Evolutionary conservation across 495 filamentous ascomycete genomes (phyloP).

Genomic region (Hypoxylon crocopeplum): DNA sequence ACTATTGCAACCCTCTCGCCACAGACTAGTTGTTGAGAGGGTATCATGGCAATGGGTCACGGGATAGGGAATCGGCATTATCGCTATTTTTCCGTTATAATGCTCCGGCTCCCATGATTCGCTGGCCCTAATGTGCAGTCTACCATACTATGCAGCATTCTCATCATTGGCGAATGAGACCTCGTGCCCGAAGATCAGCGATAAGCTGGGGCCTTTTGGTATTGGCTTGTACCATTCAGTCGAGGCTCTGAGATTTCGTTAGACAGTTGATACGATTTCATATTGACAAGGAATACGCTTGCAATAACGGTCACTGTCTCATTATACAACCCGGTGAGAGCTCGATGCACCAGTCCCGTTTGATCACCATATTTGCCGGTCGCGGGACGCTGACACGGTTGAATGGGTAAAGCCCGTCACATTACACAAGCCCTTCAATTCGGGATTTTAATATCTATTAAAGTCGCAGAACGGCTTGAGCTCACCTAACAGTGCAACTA

Average conservation of each 20-base stretch:
- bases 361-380: slow-evolving; percentile 10
- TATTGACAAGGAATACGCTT: slow-evolving; percentile 2
- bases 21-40: slow-evolving; percentile 12
- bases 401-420: slow-evolving; percentile 14
- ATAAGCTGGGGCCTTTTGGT: slow-evolving; percentile 22
- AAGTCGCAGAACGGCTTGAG: not conserved
- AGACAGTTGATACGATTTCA: slow-evolving; percentile 1
- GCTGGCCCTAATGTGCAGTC: slow-evolving; percentile 6
- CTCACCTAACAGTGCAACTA: not conserved
- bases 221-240: slow-evolving; percentile 4
- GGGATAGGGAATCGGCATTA: slow-evolving; percentile 16
- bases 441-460: no score
- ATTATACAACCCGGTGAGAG: not conserved
- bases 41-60: slow-evolving; percentile 15
- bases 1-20: slow-evolving; percentile 16
- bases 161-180: slow-evolving; percentile 23
- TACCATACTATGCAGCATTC: not conserved
- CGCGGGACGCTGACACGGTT: not conserved
- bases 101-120: slow-evolving; percentile 16
- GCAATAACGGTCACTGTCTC: not conserved
- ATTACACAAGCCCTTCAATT: slow-evolving; percentile 14
- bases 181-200: not conserved
- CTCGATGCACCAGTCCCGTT: slow-evolving; percentile 7
- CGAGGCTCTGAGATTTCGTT: not conserved
- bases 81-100: slow-evolving; percentile 12